phyloP scores from a whole-genome alignment of 2,329 filamentous ascomycete genomes.

The Bipolaris zeicola region DNA sequence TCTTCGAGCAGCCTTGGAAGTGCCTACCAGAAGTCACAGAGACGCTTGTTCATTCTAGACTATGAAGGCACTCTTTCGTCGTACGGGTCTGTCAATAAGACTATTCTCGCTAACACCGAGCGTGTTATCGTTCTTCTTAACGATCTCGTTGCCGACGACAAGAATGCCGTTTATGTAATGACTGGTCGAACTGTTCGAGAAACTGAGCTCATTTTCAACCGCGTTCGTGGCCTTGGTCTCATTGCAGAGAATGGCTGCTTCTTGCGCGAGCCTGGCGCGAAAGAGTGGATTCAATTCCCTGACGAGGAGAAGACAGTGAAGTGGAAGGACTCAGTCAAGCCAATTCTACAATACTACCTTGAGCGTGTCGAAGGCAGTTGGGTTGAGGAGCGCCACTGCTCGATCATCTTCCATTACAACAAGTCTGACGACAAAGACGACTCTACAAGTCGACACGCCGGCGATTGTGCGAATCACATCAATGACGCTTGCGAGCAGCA shows the following conservation, averaged over 20 bases:
- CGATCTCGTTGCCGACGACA: constrained; percentile 77
- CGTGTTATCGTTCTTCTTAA: constrained; percentile 82
- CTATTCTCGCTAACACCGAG: constrained; percentile 84
- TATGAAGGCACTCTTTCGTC: constrained; percentile 92
- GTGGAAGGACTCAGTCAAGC: constrained; percentile 84
- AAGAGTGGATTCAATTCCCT: constrained; percentile 78
- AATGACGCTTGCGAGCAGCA: constrained; percentile 89
- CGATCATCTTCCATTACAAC: constrained; percentile 88
- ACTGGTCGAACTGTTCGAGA: constrained; percentile 86
- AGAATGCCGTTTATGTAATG: constrained; percentile 92
- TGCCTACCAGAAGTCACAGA: constrained; percentile 68
- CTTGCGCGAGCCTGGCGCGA: constrained; percentile 69
- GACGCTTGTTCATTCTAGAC: constrained; percentile 85
- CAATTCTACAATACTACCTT: constrained; percentile 85
- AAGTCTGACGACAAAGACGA: constrained; percentile 74
- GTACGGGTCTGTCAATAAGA: constrained; percentile 82
- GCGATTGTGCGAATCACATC: constrained; percentile 91
- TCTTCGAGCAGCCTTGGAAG: constrained; percentile 68
- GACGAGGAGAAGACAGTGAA: constrained; percentile 70
- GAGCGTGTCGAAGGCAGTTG: constrained; percentile 87
- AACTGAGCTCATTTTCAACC: constrained; percentile 82
- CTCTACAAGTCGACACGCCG: constrained; percentile 76
- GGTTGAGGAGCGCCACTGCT: constrained; percentile 91
- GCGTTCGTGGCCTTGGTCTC: constrained; percentile 81
- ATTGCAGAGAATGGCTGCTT: constrained; percentile 97